These are phyloP conservation scores for Zygnema cylindricum DNA, from an alignment of 139 green algal genomes.

Conservation along the genomic window DNA sequence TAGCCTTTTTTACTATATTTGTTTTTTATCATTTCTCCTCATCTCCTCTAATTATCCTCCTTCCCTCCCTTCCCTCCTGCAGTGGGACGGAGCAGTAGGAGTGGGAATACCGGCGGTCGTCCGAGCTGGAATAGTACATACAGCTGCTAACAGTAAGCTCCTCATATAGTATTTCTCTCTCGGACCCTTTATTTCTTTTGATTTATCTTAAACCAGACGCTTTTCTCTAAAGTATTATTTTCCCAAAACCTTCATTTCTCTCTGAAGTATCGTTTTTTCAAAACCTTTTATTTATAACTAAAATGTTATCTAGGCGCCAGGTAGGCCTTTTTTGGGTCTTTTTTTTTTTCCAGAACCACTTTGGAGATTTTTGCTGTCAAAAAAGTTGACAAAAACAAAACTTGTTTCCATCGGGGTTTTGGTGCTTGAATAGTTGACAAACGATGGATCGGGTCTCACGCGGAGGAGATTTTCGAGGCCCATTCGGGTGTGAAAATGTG, in stretches of 20 bases:
- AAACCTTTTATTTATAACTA: too few species aligned
- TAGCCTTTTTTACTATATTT: too few species aligned
- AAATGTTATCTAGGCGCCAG: too few species aligned
- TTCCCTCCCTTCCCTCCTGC: background rate
- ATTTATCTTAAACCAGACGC: background rate
- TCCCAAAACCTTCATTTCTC: background rate
- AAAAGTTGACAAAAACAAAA: too few species aligned
- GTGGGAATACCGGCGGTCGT: slow-evolving; percentile 49
- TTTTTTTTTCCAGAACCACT: too few species aligned
- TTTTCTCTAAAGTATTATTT: background rate
- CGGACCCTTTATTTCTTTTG: background rate
- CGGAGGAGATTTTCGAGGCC: slow-evolving; percentile 21
- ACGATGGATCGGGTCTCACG: slow-evolving; percentile 44
- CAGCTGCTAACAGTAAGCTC: slow-evolving; percentile 53
- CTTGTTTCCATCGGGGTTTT: slow-evolving; percentile 4
- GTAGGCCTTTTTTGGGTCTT: too few species aligned
- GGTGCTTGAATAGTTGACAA: slow-evolving; percentile 47
- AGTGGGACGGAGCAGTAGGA: slow-evolving; percentile 43
- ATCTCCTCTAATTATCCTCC: too few species aligned
- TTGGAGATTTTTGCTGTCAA: too few species aligned
- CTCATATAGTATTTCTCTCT: too few species aligned
- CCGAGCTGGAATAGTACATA: slow-evolving; percentile 24
- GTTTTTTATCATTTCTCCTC: too few species aligned
- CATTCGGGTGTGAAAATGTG: slow-evolving; percentile 9
- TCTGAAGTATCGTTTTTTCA: background rate